These are phyloP conservation scores for Ophiostoma novo-ulmi DNA, from an alignment of 2,329 filamentous ascomycete species.

Conservation along the genomic window DNA sequence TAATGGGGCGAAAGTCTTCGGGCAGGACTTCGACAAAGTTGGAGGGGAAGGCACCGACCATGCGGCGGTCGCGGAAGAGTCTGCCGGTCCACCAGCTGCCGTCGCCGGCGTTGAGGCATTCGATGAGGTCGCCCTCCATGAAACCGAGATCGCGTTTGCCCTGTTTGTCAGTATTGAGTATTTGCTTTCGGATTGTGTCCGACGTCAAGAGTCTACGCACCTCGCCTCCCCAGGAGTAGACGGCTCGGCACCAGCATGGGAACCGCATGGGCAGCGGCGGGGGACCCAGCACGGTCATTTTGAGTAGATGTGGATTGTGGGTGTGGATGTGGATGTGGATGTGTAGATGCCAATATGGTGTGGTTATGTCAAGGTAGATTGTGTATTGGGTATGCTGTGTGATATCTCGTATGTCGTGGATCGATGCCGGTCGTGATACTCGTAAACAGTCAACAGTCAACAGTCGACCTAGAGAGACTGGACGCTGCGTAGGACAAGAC, in stretches of 20 bases:
- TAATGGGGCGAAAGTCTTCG: conserved; percentile 74
- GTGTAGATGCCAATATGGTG: not conserved
- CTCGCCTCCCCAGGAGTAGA: conserved; percentile 89
- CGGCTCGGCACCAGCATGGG: conserved; percentile 25
- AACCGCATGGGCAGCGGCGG: conserved; percentile 25
- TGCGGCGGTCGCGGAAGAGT: conserved; percentile 79
- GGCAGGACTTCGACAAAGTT: conserved; percentile 94
- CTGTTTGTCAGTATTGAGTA: conserved; percentile 36
- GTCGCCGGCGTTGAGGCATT: conserved; percentile 95
- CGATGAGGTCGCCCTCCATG: conserved; percentile 94
- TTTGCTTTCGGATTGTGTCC: not conserved
- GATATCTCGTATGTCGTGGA: not conserved
- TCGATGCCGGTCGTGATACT: not conserved
- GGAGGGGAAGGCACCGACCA: conserved; percentile 89
- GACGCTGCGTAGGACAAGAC: too few species aligned
- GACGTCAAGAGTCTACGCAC: conserved; percentile 35
- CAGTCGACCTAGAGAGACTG: not conserved
- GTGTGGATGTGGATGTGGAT: not conserved
- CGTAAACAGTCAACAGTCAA: not conserved
- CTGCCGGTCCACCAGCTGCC: conserved; percentile 98
- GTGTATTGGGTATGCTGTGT: not conserved
- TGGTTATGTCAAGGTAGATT: not conserved
- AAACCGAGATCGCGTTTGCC: conserved; percentile 93
- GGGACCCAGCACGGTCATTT: conserved; percentile 30
- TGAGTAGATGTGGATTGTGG: conserved; percentile 3